These are phyloP conservation scores for Hymenoscyphus albidus DNA, from an alignment of 2,329 filamentous ascomycete species.

Conservation along the genomic window DNA sequence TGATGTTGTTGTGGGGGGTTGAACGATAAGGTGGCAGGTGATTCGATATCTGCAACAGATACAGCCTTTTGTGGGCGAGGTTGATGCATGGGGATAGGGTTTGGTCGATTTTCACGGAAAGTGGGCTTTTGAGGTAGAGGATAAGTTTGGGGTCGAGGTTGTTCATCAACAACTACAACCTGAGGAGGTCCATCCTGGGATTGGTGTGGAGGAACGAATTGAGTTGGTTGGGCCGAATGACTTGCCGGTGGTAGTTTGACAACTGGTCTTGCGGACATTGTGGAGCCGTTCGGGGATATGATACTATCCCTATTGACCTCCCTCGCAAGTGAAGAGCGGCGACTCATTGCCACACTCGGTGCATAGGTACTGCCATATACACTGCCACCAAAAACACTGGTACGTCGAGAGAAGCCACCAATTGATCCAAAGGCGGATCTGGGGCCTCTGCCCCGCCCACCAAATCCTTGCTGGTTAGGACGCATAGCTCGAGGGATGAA, in stretches of 20 bases:
- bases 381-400: constrained; percentile 73
- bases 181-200: constrained; percentile 22
- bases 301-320: constrained; percentile 67
- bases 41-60: constrained; percentile 89
- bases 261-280: constrained; percentile 68
- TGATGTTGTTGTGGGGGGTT: constrained; percentile 63
- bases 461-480: constrained; percentile 81
- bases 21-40: constrained; percentile 56
- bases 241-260: constrained; percentile 71
- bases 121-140: constrained; percentile 55
- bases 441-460: constrained; percentile 60
- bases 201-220: constrained; percentile 34
- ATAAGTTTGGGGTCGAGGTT: constrained; percentile 49
- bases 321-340: constrained; percentile 74
- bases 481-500: constrained; percentile 94
- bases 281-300: constrained; percentile 76
- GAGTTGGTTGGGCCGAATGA: constrained; percentile 28
- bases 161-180: constrained; percentile 40
- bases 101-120: constrained; percentile 53
- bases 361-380: constrained; percentile 72
- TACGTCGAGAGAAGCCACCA: constrained; percentile 68
- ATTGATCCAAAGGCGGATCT: constrained; percentile 67
- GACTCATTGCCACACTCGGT: constrained; percentile 82
- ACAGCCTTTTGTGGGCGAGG: constrained; percentile 92
- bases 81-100: constrained; percentile 75